These are phyloP conservation scores for Lophiotrema nucula DNA, from an alignment of 495 filamentous ascomycete genomes.

Conservation along the genomic window DNA sequence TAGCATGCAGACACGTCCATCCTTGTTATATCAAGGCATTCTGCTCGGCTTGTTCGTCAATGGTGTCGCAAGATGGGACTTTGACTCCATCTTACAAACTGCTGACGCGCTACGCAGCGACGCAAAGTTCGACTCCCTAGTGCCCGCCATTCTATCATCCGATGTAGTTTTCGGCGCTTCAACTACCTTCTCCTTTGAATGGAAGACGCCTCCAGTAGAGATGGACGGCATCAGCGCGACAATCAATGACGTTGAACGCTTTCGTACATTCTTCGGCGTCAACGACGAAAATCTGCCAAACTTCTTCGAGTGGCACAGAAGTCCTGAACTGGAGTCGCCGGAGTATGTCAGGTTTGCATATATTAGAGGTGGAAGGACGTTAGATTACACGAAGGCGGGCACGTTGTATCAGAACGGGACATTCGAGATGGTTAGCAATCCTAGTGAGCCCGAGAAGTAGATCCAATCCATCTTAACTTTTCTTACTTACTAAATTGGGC, in stretches of 20 bases:
- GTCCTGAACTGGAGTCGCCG: constrained; percentile 30
- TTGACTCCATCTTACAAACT: constrained; percentile 83
- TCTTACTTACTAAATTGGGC: no score
- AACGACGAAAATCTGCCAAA: constrained; percentile 4
- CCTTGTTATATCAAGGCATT: constrained; percentile 77
- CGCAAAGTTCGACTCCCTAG: constrained; percentile 61
- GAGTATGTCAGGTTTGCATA: constrained; percentile 85
- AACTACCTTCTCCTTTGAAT: not conserved
- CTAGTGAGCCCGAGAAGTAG: no score
- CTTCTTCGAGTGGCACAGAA: constrained; percentile 21
- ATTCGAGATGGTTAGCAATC: constrained; percentile 60
- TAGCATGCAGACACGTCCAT: constrained; percentile 72
- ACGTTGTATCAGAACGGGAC: constrained; percentile 65
- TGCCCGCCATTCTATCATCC: constrained; percentile 57
- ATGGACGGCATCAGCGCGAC: constrained; percentile 77
- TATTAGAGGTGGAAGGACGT: constrained; percentile 55
- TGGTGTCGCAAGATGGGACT: constrained; percentile 87
- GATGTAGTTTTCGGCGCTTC: not conserved
- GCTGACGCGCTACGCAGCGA: constrained; percentile 64
- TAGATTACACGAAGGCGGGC: constrained; percentile 76
- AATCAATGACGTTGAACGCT: constrained; percentile 90
- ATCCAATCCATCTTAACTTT: no score
- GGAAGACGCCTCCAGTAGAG: not conserved
- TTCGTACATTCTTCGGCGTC: constrained; percentile 34
- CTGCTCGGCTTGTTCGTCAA: constrained; percentile 87